phyloP scores from a whole-genome alignment of 805 yeast species.

The Ogataea haglerorum region DNA sequence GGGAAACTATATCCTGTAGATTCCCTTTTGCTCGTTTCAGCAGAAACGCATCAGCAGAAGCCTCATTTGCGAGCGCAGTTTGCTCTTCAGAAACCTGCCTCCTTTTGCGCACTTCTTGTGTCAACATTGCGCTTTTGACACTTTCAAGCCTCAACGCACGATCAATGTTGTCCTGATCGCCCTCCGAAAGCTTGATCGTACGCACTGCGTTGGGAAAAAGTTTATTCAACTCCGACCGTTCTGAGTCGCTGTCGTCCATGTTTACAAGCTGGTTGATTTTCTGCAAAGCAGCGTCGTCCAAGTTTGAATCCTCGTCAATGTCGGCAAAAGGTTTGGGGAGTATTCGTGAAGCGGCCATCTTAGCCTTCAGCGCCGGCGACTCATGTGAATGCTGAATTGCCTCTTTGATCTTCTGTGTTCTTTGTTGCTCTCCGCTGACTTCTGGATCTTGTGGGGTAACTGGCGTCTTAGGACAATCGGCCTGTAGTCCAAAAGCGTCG shows the following conservation, averaged over 20 bases:
- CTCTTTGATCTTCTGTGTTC: background rate
- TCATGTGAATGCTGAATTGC: background rate
- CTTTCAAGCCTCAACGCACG: conserved; percentile 3
- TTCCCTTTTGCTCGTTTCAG: no score
- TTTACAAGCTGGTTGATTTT: conserved; percentile 6
- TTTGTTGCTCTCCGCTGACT: no score
- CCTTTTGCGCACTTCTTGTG: no score
- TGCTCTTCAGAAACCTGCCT: no score
- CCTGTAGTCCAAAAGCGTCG: background rate
- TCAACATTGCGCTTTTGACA: no score
- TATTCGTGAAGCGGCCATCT: background rate
- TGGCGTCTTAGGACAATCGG: background rate
- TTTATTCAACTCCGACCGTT: conserved; percentile 2
- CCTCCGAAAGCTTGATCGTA: conserved; percentile 9
- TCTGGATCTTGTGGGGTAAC: no score
- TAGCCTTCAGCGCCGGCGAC: background rate
- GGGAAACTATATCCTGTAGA: no score
- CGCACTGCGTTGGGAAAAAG: conserved; percentile 18
- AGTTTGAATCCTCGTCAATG: background rate
- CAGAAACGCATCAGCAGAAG: no score
- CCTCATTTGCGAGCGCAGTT: no score
- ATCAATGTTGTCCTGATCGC: conserved; percentile 9
- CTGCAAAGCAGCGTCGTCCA: conserved; percentile 2
- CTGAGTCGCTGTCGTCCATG: conserved; percentile 1
- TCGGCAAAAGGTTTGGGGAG: background rate